Base-by-base conservation (phyloP, 257 asterid species). In the Parsonsia alboflavescens region DNA sequence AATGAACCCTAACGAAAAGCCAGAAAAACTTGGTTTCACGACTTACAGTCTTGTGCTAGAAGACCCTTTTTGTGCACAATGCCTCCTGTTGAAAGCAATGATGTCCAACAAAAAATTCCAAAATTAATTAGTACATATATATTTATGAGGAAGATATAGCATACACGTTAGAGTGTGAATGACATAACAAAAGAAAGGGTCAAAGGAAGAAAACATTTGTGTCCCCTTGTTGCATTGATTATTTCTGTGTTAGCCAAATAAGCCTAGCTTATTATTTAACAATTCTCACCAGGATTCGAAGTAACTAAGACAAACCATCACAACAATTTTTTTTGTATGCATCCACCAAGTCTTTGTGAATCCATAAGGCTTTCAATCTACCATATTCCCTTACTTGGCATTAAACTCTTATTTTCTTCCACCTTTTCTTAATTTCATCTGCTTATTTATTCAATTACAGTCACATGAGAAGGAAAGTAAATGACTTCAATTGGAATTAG, bases 41-140 rank as follows among this genome's bases (percentile, higher is more conserved):
- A 85, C 97, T 79, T 79, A 93, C 97, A 83, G 24, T 86, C 91
- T 81, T 92, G 97, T n/a, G 96, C 85, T 41, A 94, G 82, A 84
- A 94, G 97, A 16, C 97, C 99, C 82, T 95, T 95, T 44, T 89
- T 96, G 78, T 92, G 97, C 83, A 95, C 99, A 74, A 88, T 80
- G 46, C 99, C 98, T 74, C 99, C 96, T 93, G 93, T 68, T 58
- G 78, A 26, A 33, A 70, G 33, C 48, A 65, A 65, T 17, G 17
- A 17, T 9, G 50, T 65, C 28, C 28, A 19, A 65, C 30, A 36
- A 39, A 64, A 33, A 64, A 39, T 16, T 17, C 39, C 70, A 36
- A 8, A 9, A 36, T 22, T 64, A 17, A 64, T 17, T 64, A 62
- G 46, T 5, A 16, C n/a, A n/a, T 7, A 33, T 19, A 13, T 15